Evolutionary conservation across 441 rosid genomes (phyloP).

Genomic region (Adansonia madagascariensis): DNA sequence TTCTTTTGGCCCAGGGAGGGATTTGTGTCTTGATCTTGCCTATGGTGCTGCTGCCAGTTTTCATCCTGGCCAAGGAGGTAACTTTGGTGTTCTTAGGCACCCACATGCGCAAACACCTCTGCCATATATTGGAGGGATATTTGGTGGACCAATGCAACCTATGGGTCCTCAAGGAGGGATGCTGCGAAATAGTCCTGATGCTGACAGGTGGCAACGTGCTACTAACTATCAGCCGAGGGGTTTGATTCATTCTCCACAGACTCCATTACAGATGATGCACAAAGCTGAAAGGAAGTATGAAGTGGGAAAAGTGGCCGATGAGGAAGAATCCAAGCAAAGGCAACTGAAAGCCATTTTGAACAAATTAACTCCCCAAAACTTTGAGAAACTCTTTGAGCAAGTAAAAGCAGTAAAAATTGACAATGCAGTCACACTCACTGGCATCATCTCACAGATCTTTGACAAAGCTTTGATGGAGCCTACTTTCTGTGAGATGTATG

Average conservation of each 20-base stretch:
- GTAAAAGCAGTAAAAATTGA: conserved; percentile 84
- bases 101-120: conserved; percentile 45
- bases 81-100: conserved; percentile 49
- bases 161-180: conserved; percentile 68
- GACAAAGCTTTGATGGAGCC: conserved; percentile 99
- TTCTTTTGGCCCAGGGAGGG: conserved; percentile 56
- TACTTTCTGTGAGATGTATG: conserved; percentile 98
- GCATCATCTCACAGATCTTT: conserved; percentile 91
- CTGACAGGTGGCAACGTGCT: conserved; percentile 90
- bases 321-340: conserved; percentile 84
- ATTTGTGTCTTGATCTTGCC: conserved; percentile 49
- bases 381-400: conserved; percentile 86
- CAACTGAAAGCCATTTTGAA: conserved; percentile 84
- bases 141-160: conserved; percentile 77
- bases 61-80: conserved; percentile 77
- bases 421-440: conserved; percentile 68
- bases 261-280: conserved; percentile 79
- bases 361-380: conserved; percentile 97
- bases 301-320: conserved; percentile 79
- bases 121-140: conserved; percentile 54
- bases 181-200: conserved; percentile 65
- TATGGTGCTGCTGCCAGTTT: conserved; percentile 56
- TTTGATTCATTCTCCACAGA: conserved; percentile 81
- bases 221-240: conserved; percentile 72
- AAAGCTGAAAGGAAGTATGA: conserved; percentile 87